Evolutionary conservation across 2,329 filamentous ascomycete species (phyloP).

Genomic region (Scortechinia acanthostroma): DNA sequence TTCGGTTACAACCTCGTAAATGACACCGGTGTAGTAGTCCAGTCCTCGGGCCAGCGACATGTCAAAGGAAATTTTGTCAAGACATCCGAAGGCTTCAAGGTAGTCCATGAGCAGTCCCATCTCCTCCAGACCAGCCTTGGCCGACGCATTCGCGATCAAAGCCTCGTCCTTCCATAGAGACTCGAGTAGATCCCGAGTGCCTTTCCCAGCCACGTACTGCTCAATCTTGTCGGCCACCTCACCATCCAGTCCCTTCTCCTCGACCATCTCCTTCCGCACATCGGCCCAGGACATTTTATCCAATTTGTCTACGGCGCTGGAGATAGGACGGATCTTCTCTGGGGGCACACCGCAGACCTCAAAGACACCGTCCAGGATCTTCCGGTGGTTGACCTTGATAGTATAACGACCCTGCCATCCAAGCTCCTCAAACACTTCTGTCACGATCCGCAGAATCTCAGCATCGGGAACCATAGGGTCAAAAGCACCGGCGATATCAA

Average conservation of each 20-base stretch:
- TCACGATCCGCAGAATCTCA: slow-evolving; percentile 77
- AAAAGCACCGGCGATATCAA: slow-evolving; percentile 83
- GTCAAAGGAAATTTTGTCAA: slow-evolving; percentile 77
- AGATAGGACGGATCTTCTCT: slow-evolving; percentile 83
- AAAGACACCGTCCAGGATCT: slow-evolving; percentile 88
- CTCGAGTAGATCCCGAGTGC: slow-evolving; percentile 67
- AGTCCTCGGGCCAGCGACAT: slow-evolving; percentile 82
- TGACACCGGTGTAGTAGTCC: slow-evolving; percentile 66
- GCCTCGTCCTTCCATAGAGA: slow-evolving; percentile 61
- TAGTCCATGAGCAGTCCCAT: slow-evolving; percentile 77
- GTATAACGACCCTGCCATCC: slow-evolving; percentile 70
- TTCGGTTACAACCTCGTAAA: slow-evolving; percentile 15
- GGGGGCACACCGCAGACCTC: slow-evolving; percentile 80
- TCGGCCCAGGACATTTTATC: slow-evolving; percentile 89
- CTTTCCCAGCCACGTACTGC: slow-evolving; percentile 73
- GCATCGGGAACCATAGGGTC: slow-evolving; percentile 89
- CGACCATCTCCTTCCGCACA: slow-evolving; percentile 85
- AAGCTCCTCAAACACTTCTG: slow-evolving; percentile 77
- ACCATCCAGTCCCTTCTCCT: slow-evolving; percentile 75
- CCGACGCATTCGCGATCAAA: slow-evolving; percentile 64
- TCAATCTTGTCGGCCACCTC: slow-evolving; percentile 82
- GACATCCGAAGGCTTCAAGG: slow-evolving; percentile 68
- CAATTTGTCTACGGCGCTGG: slow-evolving; percentile 88
- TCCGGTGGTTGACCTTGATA: slow-evolving; percentile 92
- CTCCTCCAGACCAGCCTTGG: slow-evolving; percentile 74